Conservation (phyloP, 805 yeast genomes). For the Yamadazyma endophytica region DNA sequence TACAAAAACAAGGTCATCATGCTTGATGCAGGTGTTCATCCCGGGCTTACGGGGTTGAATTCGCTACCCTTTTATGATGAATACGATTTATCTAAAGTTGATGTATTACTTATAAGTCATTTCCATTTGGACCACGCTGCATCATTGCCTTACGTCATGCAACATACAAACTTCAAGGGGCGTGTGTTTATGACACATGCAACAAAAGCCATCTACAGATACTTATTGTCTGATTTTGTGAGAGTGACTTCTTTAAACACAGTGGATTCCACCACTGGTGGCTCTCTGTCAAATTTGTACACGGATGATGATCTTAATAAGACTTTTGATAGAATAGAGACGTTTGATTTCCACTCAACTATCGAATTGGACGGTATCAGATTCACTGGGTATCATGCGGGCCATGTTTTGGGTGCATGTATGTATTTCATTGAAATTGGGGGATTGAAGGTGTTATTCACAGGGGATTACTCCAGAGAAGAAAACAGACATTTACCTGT, state of each 20-base stretch:
- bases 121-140: conserved; percentile 99
- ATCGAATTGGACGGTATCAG: conserved; percentile 90
- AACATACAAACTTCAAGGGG: conserved; percentile 90
- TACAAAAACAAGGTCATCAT: conserved; percentile 92
- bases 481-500: conserved; percentile 91
- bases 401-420: conserved; percentile 99
- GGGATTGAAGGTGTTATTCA: conserved; percentile 80
- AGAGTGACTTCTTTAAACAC: conserved; percentile 66
- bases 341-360: conserved; percentile 94
- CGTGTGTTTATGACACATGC: conserved; percentile 99
- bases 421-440: conserved; percentile 96
- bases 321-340: conserved; percentile 86
- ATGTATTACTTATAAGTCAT: conserved; percentile 82
- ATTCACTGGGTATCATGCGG: conserved; percentile 98
- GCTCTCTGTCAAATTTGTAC: conserved; percentile 52
- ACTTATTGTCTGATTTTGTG: conserved; percentile 93
- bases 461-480: conserved; percentile 97
- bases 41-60: conserved; percentile 85
- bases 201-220: conserved; percentile 94
- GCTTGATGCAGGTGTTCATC: conserved; percentile 98
- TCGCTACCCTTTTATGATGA: conserved; percentile 95
- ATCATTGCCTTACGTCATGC: conserved; percentile 96
- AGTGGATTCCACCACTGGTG: conserved; percentile 39
- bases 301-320: conserved; percentile 86
- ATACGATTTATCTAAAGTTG: conserved; percentile 84